These are phyloP conservation scores for Dryas integrifolia DNA, from an alignment of 331 rosid species.

Conservation along the genomic window DNA sequence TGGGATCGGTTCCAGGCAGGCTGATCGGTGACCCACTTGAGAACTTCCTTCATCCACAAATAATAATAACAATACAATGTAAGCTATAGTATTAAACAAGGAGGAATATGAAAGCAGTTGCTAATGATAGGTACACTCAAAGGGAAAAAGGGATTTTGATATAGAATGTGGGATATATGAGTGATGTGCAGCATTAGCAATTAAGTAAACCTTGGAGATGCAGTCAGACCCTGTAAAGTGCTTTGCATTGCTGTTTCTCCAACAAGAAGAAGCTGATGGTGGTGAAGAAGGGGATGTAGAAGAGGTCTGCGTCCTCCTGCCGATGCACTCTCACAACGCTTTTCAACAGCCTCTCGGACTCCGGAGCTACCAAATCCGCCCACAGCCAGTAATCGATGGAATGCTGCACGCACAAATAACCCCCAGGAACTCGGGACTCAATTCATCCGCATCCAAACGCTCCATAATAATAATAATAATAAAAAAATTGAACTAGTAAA, in stretches of 20 bases:
- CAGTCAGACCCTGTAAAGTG: slow-evolving; percentile 99
- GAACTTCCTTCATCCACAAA: slow-evolving; percentile 60
- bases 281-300: slow-evolving; percentile 92
- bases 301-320: slow-evolving; percentile 88
- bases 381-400: slow-evolving; percentile 95
- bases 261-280: slow-evolving; percentile 87
- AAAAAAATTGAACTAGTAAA: neutral
- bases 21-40: slow-evolving; percentile 87
- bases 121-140: neutral
- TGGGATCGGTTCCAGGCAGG: slow-evolving; percentile 95
- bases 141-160: neutral
- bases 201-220: slow-evolving; percentile 42
- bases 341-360: slow-evolving; percentile 59
- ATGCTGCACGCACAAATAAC: slow-evolving; percentile 46
- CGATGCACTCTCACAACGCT: slow-evolving; percentile 67
- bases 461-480: neutral
- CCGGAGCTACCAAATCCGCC: slow-evolving; percentile 83
- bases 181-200: neutral
- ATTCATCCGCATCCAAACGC: neutral
- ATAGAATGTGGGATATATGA: neutral
- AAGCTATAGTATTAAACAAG: neutral
- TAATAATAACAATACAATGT: neutral
- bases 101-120: neutral
- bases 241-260: slow-evolving; percentile 95
- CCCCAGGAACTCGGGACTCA: neutral